phyloP scores from a whole-genome alignment of 139 green algal genomes.

The Coelastrella sp. region DNA sequence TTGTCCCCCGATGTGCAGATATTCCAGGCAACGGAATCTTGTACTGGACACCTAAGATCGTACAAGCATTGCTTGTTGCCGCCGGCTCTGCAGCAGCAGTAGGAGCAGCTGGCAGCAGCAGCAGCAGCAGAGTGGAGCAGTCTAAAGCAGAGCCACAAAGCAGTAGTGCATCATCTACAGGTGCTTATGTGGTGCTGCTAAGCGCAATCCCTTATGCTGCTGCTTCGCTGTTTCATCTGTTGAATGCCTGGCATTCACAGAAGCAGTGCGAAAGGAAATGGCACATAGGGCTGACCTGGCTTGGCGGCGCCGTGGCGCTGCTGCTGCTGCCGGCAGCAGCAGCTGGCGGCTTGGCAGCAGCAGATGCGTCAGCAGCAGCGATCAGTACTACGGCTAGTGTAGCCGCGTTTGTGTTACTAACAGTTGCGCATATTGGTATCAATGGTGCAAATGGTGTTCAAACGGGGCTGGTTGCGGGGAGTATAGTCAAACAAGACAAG shows the following conservation, averaged over 20 bases:
- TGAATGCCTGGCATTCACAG: conserved; percentile 37
- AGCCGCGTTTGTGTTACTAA: conserved; percentile 24
- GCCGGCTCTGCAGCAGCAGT: conserved; percentile 6
- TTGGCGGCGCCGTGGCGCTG: conserved; percentile 10
- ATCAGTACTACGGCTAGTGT: background rate
- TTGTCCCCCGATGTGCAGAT: background rate
- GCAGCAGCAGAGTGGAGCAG: background rate
- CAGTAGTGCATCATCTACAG: background rate
- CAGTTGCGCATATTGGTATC: conserved; percentile 8
- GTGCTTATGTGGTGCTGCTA: conserved; percentile 5
- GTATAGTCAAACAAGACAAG: background rate
- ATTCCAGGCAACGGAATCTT: conserved; percentile 37
- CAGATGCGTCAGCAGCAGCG: background rate
- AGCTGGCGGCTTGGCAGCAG: background rate
- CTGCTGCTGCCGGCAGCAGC: conserved; percentile 36
- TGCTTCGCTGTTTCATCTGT: conserved; percentile 28
- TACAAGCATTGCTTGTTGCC: conserved; percentile 15
- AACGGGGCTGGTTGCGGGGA: conserved; percentile 5
- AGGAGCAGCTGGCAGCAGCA: background rate
- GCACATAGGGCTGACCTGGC: conserved; percentile 23
- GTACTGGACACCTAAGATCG: conserved; percentile 40
- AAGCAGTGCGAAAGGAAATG: background rate
- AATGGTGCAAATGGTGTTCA: conserved; percentile 40
- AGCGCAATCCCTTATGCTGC: conserved; percentile 34
- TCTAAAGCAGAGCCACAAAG: background rate